Base-by-base conservation (phyloP, 208 protist genomes). In the Kentomonas sorsogonicus region DNA sequence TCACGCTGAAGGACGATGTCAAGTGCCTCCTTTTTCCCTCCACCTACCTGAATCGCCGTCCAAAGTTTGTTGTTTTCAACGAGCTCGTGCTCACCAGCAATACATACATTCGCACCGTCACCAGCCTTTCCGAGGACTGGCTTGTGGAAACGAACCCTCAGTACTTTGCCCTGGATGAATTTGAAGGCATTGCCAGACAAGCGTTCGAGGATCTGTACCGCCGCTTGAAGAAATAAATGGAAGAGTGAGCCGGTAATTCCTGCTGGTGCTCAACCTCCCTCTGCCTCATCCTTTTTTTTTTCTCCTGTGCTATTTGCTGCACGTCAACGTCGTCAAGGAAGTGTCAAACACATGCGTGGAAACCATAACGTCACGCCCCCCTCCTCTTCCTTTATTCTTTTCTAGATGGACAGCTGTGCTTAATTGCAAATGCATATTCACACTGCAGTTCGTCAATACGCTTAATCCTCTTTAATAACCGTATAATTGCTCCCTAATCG, bases 61-160 rank as follows among this genome's bases (percentile, higher is more conserved):
- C 97, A n/a, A 96, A 98, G 66, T 98, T 97, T 86, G 86, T 97
- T 6, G 67, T 99, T 1, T 99, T 98, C 70, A 95, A 99, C 72
- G 97, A 99, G 72, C 97, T 99, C 62, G 97, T 99, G 18, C 70
- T 91, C 9, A 94, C 87, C 13, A 90, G 77, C 55, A 91, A 94
- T 43, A 89, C 74, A 29, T 99, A 98, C 83, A 98, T 99, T 52
- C 80, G 98, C 51, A 99, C 97, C 15, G 83, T 98, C 0, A 98
- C 96, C 0, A 87, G 95, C 5, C 63, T 99, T 29, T 88, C 93
- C 20, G 84, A 94, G 31, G 97, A 98, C 34, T 98, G 97, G 95
- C 63, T 95, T 29, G 57, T 92, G 10, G 87, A 95, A 43, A 69
- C 86, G 1, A 91, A 69, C 27, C 77, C 94, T 11, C 71, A 86